These are phyloP conservation scores for Heterococcus sp. DNA, from an alignment of 108 stramenopile species.

Conservation along the genomic window DNA sequence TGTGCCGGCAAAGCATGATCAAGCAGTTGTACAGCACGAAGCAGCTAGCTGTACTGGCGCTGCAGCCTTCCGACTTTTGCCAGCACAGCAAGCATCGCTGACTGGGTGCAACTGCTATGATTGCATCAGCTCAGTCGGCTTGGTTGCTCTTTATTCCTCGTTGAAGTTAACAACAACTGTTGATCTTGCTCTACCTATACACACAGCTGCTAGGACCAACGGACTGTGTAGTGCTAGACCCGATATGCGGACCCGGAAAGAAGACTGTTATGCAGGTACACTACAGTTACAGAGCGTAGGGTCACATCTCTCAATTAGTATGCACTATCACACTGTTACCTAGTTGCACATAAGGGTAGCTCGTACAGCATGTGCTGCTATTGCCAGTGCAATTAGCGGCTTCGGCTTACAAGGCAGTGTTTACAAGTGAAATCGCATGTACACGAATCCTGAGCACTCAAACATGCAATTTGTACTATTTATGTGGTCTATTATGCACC, in stretches of 20 bases:
- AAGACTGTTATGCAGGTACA: background rate
- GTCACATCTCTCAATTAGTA: background rate
- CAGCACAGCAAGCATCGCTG: too few species aligned
- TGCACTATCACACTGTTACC: background rate
- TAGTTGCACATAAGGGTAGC: background rate
- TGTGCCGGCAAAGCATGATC: too few species aligned
- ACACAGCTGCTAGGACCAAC: conserved; percentile 25
- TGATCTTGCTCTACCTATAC: background rate
- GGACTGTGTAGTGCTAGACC: conserved; percentile 23
- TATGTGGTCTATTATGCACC: background rate
- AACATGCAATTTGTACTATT: background rate
- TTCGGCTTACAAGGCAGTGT: too few species aligned
- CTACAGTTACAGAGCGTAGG: conserved; percentile 1
- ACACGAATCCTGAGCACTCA: background rate
- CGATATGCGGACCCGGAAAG: background rate
- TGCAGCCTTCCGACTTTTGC: too few species aligned
- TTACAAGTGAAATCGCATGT: too few species aligned
- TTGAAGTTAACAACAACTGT: background rate
- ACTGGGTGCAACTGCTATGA: background rate
- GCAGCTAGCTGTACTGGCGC: too few species aligned
- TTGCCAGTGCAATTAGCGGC: background rate
- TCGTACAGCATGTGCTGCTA: background rate
- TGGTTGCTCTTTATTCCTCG: background rate
- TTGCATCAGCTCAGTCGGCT: background rate
- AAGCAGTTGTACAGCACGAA: too few species aligned